Evolutionary conservation across 192 early-diverging fungal genomes (phyloP).

Genomic region (Chytriomyces sp.): DNA sequence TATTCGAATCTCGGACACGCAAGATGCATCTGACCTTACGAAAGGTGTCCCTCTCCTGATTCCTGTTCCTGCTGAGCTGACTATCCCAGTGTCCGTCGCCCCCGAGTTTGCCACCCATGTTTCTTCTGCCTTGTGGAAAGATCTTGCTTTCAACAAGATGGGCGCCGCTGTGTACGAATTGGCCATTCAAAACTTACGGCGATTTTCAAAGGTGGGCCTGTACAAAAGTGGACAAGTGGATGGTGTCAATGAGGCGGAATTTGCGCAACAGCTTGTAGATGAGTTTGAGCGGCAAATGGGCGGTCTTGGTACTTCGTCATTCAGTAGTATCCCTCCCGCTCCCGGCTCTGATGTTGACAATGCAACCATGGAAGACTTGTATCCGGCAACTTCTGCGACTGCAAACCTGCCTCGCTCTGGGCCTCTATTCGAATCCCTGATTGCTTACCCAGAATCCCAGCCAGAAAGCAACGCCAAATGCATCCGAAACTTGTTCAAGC

Average conservation of each 20-base stretch:
- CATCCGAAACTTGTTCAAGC: not conserved
- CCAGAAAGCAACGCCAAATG: not conserved
- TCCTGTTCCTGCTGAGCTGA: slow-evolving; percentile 26
- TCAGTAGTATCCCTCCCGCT: not conserved
- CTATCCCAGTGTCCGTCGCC: not conserved
- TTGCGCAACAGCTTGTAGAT: slow-evolving; percentile 3
- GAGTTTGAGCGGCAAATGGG: not conserved
- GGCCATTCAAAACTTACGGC: slow-evolving; percentile 24
- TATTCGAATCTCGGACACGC: not conserved
- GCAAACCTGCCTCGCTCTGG: slow-evolving; percentile 1
- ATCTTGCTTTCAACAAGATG: not conserved
- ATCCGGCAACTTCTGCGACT: not conserved
- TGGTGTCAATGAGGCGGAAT: not conserved
- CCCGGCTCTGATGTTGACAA: not conserved
- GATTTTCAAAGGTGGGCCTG: slow-evolving; percentile 30
- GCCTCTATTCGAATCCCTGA: not conserved
- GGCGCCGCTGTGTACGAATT: slow-evolving; percentile 39
- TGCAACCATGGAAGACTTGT: not conserved
- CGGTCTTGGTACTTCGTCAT: not conserved
- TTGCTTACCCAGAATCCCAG: not conserved
- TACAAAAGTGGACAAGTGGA: not conserved
- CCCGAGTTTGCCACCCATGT: slow-evolving; percentile 1
- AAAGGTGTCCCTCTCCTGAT: slow-evolving; percentile 35
- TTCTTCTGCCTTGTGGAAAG: slow-evolving; percentile 11
- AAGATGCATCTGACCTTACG: not conserved